Percentiles rank a stretch among this genome's conserved stretches.
phyloP scores from a whole-genome alignment of 371 early-diverging fungal species.

The Mucor piriformis region DNA sequence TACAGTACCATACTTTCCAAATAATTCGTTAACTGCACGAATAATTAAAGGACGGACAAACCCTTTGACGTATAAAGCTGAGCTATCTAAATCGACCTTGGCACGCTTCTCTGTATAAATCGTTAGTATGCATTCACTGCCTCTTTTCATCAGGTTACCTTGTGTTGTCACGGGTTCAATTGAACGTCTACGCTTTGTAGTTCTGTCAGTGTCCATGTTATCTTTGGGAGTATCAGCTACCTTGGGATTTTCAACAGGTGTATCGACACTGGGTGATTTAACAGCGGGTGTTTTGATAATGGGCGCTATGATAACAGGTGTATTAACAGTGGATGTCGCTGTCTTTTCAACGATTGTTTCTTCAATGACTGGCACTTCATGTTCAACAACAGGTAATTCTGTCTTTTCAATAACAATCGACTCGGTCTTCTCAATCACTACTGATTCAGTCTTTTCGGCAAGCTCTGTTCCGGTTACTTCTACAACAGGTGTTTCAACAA shows the following conservation, averaged over 20 bases:
- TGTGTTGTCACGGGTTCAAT: background rate
- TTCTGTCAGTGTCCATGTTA: background rate
- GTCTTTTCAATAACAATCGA: background rate
- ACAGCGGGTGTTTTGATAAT: too few relatives aligned
- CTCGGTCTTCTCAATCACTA: background rate
- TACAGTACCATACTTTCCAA: constrained; percentile 66
- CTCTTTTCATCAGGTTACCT: background rate
- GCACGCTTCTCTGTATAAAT: background rate
- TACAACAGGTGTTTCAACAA: background rate
- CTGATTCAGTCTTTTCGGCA: background rate
- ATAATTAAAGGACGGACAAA: constrained; percentile 77
- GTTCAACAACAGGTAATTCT: background rate
- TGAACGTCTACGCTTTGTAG: background rate
- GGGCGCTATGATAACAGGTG: too few relatives aligned
- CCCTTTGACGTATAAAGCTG: constrained; percentile 71
- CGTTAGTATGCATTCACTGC: too few relatives aligned
- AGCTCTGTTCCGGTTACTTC: background rate
- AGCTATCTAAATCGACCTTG: constrained; percentile 3
- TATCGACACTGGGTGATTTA: background rate
- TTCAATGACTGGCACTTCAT: too few relatives aligned
- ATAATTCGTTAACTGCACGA: constrained; percentile 62
- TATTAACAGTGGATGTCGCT: too few relatives aligned
- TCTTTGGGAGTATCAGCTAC: background rate
- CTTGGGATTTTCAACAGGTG: background rate
- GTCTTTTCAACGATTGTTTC: too few relatives aligned